A percentile compares a stretch with the other conserved stretches of the same genome.
phyloP scores from a whole-genome alignment of 2,329 filamentous ascomycete genomes.

The Coccinonectria pachysandricola region DNA sequence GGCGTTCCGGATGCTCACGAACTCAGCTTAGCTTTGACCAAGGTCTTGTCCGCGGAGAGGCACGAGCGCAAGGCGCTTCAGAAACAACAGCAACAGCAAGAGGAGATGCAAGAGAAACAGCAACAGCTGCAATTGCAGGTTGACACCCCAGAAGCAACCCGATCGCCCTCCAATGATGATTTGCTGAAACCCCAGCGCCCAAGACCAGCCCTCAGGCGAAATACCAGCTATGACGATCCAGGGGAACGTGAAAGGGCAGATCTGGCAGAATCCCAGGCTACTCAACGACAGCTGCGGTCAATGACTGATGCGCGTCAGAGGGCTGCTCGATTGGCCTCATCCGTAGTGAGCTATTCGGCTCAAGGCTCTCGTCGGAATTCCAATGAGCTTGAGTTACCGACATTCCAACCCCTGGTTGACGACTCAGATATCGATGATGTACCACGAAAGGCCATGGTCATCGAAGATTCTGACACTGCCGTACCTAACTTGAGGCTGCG shows the following conservation, averaged over 20 bases:
- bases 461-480: conserved; percentile 12
- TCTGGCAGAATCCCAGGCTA: conserved; percentile 26
- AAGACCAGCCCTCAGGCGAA: conserved; percentile 30
- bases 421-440: conserved; percentile 19
- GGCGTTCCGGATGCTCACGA: conserved; percentile 29
- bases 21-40: conserved; percentile 28
- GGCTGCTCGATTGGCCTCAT: conserved; percentile 29
- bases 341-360: conserved; percentile 28
- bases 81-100: too few relatives aligned
- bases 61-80: too few relatives aligned
- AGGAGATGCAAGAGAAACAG: conserved; percentile 11
- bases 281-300: conserved; percentile 28
- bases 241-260: conserved; percentile 31
- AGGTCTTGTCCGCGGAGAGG: conserved; percentile 28
- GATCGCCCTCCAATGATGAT: too few relatives aligned
- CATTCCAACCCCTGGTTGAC: conserved; percentile 24
- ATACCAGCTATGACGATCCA: conserved; percentile 32
- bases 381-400: conserved; percentile 17
- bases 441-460: conserved; percentile 6
- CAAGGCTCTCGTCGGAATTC: conserved; percentile 28
- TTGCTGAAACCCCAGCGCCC: conserved; percentile 19
- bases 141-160: too few relatives aligned
- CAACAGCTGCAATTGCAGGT: conserved; percentile 7
- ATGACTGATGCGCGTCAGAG: conserved; percentile 30
- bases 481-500: too few relatives aligned